Evolutionary conservation across 257 asterid species (phyloP).

Genomic region (Schizonepeta tenuifolia): DNA sequence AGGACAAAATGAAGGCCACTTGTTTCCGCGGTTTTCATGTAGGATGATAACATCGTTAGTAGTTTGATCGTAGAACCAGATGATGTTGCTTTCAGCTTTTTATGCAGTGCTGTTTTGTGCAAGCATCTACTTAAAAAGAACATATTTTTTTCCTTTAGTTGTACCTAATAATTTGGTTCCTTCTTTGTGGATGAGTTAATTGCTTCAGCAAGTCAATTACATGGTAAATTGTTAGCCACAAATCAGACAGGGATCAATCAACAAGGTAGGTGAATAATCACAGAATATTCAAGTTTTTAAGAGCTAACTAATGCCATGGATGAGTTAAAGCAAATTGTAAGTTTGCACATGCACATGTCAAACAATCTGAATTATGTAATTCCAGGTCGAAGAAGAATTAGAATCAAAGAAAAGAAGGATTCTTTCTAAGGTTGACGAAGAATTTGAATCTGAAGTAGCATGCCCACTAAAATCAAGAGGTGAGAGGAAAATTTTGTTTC

Average conservation of each 20-base stretch:
- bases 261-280: background rate
- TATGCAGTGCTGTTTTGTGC: too few species aligned
- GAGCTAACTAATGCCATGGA: background rate
- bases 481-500: background rate
- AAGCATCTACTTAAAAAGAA: too few species aligned
- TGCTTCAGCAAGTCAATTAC: too few species aligned
- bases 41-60: too few species aligned
- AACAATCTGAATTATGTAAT: background rate
- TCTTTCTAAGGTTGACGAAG: background rate
- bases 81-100: too few species aligned
- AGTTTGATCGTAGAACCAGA: too few species aligned
- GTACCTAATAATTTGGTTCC: too few species aligned
- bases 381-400: background rate
- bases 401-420: background rate
- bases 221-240: too few species aligned
- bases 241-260: background rate
- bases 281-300: background rate
- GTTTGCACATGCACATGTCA: background rate
- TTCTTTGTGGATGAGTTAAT: too few species aligned
- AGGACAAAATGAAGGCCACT: too few species aligned
- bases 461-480: background rate
- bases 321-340: slow-evolving; percentile 13
- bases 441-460: background rate
- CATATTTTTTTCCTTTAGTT: too few species aligned
- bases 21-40: too few species aligned